These are phyloP conservation scores for Pseudogymnoascus sp. DNA, from an alignment of 2,329 filamentous ascomycete genomes.

Conservation along the genomic window DNA sequence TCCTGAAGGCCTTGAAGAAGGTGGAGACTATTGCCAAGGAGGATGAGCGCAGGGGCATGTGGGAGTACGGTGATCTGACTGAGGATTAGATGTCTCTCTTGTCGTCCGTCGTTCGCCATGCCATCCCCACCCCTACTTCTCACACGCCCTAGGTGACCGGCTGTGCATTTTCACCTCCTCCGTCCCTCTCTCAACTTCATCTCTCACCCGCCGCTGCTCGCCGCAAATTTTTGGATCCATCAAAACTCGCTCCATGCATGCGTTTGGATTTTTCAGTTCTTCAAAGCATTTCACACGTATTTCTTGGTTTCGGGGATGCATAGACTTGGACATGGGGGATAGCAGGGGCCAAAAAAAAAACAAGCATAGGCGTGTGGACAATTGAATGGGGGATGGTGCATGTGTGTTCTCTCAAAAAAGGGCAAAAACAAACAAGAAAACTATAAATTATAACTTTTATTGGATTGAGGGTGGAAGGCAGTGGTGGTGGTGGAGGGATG, in stretches of 20 bases:
- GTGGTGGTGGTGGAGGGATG: not conserved
- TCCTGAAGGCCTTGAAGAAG: constrained; percentile 63
- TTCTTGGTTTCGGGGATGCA: not conserved
- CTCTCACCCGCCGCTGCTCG: not conserved
- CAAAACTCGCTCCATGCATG: not conserved
- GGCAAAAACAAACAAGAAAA: not conserved
- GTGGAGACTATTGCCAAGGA: constrained; percentile 72
- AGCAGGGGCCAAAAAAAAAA: not conserved
- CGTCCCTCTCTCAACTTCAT: not conserved
- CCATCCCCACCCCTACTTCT: not conserved
- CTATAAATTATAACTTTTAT: not conserved
- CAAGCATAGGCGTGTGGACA: not conserved
- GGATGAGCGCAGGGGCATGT: constrained; percentile 74
- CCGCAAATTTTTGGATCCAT: not conserved
- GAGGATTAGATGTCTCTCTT: constrained; percentile 54
- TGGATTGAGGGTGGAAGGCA: not conserved
- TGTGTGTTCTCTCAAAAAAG: not conserved
- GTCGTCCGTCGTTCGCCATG: not conserved
- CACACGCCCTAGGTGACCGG: not conserved
- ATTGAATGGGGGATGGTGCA: not conserved
- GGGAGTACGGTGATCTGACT: constrained; percentile 96
- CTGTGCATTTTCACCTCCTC: not conserved
- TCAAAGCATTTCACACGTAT: not conserved
- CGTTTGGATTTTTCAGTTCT: not conserved
- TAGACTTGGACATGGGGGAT: not conserved